These are phyloP conservation scores for Pisolithus thermaeus DNA, from an alignment of 1,284 basidiomycete genomes.

Conservation along the genomic window DNA sequence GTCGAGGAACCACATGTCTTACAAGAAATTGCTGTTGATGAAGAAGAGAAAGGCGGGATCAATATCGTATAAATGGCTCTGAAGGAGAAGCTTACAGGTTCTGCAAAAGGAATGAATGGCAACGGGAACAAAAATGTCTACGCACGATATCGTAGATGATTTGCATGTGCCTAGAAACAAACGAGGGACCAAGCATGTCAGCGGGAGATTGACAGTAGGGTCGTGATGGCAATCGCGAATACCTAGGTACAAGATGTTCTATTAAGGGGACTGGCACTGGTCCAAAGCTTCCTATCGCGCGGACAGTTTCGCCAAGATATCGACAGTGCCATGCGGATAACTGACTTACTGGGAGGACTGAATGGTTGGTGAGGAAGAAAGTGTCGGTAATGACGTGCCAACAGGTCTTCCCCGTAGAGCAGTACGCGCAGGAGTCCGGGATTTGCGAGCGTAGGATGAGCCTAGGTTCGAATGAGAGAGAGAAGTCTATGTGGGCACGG, in stretches of 20 bases:
- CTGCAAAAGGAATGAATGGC: background rate
- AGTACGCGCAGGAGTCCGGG: constrained; percentile 91
- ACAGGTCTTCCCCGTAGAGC: constrained; percentile 82
- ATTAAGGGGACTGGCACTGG: constrained; percentile 87
- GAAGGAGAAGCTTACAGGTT: background rate
- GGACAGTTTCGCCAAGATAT: background rate
- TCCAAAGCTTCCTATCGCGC: constrained; percentile 60
- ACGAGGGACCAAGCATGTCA: background rate
- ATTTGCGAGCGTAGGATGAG: constrained; percentile 89
- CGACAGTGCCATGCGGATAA: background rate
- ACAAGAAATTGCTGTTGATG: constrained; percentile 51
- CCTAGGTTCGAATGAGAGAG: constrained; percentile 38
- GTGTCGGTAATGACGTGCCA: constrained; percentile 86
- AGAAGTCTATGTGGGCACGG: background rate
- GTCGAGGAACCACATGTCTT: constrained; percentile 30
- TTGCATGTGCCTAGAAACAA: constrained; percentile 59
- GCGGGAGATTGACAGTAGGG: background rate
- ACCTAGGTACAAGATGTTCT: constrained; percentile 74
- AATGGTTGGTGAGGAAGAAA: constrained; percentile 94
- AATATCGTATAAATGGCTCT: no score
- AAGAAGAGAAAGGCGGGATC: background rate
- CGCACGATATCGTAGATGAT: constrained; percentile 86
- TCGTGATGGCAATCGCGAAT: constrained; percentile 2
- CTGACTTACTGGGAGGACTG: constrained; percentile 62
- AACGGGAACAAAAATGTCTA: constrained; percentile 8